Evolutionary conservation across 139 green algal genomes (phyloP).

Genomic region (Chlorella sp.): DNA sequence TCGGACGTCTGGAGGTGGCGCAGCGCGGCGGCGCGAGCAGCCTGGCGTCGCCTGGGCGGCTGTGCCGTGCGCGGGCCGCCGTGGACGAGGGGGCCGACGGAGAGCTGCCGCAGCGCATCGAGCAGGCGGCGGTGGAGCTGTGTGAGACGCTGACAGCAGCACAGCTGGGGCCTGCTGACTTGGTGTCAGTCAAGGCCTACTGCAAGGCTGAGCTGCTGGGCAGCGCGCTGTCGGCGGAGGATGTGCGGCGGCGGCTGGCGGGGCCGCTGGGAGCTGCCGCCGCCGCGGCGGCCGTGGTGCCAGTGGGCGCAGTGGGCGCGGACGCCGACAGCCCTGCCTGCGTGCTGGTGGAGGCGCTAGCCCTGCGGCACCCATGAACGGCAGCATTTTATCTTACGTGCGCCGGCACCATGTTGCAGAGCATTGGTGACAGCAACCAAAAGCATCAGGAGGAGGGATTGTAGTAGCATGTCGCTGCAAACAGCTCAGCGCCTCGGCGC

Average conservation of each 20-base stretch:
- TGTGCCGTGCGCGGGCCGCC: constrained; percentile 10
- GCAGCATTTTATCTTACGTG: too few species aligned
- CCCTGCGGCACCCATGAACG: too few species aligned
- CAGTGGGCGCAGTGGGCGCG: constrained; percentile 12
- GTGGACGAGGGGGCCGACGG: neutral
- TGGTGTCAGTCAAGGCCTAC: constrained; percentile 27
- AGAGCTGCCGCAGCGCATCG: neutral
- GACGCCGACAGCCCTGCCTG: neutral
- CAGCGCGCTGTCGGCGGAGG: neutral
- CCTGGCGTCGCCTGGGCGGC: constrained; percentile 6
- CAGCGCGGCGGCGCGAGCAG: neutral
- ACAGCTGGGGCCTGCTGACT: constrained; percentile 15
- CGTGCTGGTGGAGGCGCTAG: constrained; percentile 6
- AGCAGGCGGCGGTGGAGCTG: neutral
- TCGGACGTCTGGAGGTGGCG: constrained; percentile 10
- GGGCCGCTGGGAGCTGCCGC: neutral
- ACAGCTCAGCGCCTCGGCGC: too few species aligned
- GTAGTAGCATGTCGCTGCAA: too few species aligned
- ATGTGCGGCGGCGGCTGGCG: neutral
- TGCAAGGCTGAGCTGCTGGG: constrained; percentile 1
- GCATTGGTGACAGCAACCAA: too few species aligned
- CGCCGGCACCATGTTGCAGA: too few species aligned
- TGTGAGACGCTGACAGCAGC: neutral
- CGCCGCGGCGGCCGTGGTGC: neutral
- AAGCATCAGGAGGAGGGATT: too few species aligned